A percentile compares a stretch with the other conserved stretches of the same genome.
These are phyloP conservation scores for Euphorbia lathyris DNA, from an alignment of 345 rosid genomes.

Conservation along the genomic window DNA sequence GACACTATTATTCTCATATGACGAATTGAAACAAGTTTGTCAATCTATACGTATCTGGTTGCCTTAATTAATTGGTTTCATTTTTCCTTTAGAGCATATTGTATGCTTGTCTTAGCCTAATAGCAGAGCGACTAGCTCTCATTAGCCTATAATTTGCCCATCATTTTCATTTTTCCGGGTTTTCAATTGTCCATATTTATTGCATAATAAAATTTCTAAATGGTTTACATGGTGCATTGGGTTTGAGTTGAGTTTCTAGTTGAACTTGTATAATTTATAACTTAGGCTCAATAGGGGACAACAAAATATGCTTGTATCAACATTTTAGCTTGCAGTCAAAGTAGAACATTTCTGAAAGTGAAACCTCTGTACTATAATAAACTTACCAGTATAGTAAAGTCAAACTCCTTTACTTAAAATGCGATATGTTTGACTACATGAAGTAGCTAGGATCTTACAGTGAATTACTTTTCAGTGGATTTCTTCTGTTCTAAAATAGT, in stretches of 20 bases:
- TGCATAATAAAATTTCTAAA: no score
- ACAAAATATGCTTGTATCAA: not conserved
- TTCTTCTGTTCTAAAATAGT: not conserved
- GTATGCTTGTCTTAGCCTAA: not conserved
- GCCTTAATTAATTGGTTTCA: not conserved
- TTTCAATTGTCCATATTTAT: no score
- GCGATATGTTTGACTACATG: not conserved
- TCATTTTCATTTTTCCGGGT: no score
- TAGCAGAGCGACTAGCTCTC: not conserved
- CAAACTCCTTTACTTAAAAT: not conserved
- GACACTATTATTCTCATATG: no score
- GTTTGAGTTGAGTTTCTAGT: no score
- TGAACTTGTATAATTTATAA: no score
- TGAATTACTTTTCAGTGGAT: not conserved
- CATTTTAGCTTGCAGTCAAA: no score
- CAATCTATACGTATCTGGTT: not conserved
- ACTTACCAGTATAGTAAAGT: not conserved
- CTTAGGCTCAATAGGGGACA: no score
- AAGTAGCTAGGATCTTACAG: not conserved
- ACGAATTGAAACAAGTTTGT: slow-evolving; percentile 39
- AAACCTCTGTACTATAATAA: not conserved
- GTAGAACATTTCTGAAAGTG: not conserved
- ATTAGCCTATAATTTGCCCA: not conserved
- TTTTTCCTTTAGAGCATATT: not conserved
- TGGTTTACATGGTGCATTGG: no score